Base-by-base conservation (phyloP, 495 filamentous ascomycete species). In the Daldinia bambusicola region DNA sequence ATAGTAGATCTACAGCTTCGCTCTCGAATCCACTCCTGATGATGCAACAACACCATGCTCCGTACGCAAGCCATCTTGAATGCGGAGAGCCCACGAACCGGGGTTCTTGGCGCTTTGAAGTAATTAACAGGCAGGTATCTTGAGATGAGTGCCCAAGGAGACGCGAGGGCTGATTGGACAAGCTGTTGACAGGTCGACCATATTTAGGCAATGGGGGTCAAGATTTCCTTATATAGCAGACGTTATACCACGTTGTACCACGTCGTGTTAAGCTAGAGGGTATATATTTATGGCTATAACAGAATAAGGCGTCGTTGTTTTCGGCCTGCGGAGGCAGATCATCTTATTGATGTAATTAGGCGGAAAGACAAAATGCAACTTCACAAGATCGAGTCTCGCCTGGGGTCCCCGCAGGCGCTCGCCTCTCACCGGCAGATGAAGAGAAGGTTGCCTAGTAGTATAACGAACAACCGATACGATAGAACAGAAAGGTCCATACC, bases 271-370 rank as follows among this genome's bases (percentile, higher is more conserved):
- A 58, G 66, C 34, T 66, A 69, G 66, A 69, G 61, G 36, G 7
- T 53, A 38, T 56, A 20, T 53, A 22, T 52, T 73, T 60, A 63
- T 26, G 36, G 48, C 30, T 12, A 66, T 52, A 67, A 60, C 41
- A 64, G 14, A 70, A 61, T 71, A 57, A 51, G 70, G 36, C 22
- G 55, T 57, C 61, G 61, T 66, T 68, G 59, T 75, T 70, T 59
- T 68, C 50, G 50, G 57, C 65, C 61, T 69, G 50, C 72, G 75
- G 61, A 70, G 60, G 63, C 9, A 50, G 58, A 48, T 41, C 12
- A 26, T 52, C 67, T 70, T 64, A 75, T 75, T 77, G 68, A 71
- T 75, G 61, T 73, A 75, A 72, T 75, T 75, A 72, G 72, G 72
- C 74, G 72, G 61, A 66, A 74, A 72, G 70, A 69, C 48, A 69